Conservation (phyloP, 2,329 filamentous ascomycete species). For the Neofusicoccum sp. region DNA sequence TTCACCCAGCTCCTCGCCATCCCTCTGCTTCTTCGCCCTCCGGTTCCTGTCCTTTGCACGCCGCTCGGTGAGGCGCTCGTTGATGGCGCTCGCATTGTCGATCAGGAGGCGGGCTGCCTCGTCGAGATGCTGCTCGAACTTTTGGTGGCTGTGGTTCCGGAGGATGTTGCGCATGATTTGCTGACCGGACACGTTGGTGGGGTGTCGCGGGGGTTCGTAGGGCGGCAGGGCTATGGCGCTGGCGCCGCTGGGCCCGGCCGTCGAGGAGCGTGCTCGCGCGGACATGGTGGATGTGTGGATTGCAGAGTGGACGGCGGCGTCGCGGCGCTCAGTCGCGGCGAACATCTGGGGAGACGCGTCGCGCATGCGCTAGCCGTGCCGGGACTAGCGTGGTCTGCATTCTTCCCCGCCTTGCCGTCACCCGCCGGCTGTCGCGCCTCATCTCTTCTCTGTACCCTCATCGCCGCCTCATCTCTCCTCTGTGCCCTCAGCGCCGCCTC, state of each 20-base stretch:
- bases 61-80: slow-evolving; percentile 54
- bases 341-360: slow-evolving; percentile 18
- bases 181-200: slow-evolving; percentile 46
- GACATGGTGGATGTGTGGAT: slow-evolving; percentile 9
- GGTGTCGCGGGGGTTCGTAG: slow-evolving; percentile 57
- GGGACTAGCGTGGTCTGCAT: not conserved
- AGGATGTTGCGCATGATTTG: slow-evolving; percentile 23
- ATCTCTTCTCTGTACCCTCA: not conserved
- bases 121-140: slow-evolving; percentile 51
- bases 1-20: slow-evolving; percentile 23
- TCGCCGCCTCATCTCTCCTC: not conserved
- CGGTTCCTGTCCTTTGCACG: slow-evolving; percentile 32
- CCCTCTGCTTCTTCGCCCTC: slow-evolving; percentile 28
- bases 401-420: not conserved
- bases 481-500: too few relatives aligned
- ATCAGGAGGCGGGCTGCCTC: slow-evolving; percentile 52
- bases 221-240: slow-evolving; percentile 39
- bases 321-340: not conserved
- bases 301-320: not conserved
- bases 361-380: not conserved
- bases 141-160: slow-evolving; percentile 50
- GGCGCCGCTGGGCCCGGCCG: not conserved
- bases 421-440: not conserved
- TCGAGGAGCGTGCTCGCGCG: not conserved
- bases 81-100: slow-evolving; percentile 55